These are phyloP conservation scores for Hypoxylon sp. DNA, from an alignment of 2,329 filamentous ascomycete species.

Conservation along the genomic window DNA sequence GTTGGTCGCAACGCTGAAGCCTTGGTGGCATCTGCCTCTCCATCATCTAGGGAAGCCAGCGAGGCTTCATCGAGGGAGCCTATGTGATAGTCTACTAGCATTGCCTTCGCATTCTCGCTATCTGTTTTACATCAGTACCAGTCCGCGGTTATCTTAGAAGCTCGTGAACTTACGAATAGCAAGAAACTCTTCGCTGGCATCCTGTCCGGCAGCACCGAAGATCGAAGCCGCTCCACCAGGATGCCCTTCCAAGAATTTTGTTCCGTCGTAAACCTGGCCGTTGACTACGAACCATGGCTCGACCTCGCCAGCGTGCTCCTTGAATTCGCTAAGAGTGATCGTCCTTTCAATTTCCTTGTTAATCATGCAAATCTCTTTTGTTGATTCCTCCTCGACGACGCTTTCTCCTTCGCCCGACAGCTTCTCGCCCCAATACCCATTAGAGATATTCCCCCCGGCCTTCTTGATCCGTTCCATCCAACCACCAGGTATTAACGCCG, in stretches of 20 bases:
- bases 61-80: constrained; percentile 78
- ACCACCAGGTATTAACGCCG: constrained; percentile 80
- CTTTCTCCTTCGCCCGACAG: constrained; percentile 66
- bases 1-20: constrained; percentile 63
- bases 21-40: constrained; percentile 54
- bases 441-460: constrained; percentile 81
- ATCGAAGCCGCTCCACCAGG: constrained; percentile 91
- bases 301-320: constrained; percentile 73
- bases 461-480: constrained; percentile 97
- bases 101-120: constrained; percentile 90
- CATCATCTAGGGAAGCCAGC: constrained; percentile 65
- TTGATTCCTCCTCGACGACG: constrained; percentile 62
- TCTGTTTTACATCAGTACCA: constrained; percentile 65
- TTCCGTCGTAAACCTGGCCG: constrained; percentile 91
- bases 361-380: constrained; percentile 82
- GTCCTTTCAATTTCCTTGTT: constrained; percentile 73
- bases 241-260: constrained; percentile 82
- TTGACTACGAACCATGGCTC: constrained; percentile 90
- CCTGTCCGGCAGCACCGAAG: constrained; percentile 82
- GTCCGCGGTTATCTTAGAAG: constrained; percentile 47
- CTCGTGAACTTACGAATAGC: constrained; percentile 80
- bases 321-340: constrained; percentile 80
- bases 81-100: constrained; percentile 90
- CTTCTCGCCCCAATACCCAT: constrained; percentile 88
- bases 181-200: constrained; percentile 90